Percentiles rank a stretch among this genome's conserved stretches.
Evolutionary conservation across 345 rosid species (phyloP).

Genomic region (Rhizophora mangle): DNA sequence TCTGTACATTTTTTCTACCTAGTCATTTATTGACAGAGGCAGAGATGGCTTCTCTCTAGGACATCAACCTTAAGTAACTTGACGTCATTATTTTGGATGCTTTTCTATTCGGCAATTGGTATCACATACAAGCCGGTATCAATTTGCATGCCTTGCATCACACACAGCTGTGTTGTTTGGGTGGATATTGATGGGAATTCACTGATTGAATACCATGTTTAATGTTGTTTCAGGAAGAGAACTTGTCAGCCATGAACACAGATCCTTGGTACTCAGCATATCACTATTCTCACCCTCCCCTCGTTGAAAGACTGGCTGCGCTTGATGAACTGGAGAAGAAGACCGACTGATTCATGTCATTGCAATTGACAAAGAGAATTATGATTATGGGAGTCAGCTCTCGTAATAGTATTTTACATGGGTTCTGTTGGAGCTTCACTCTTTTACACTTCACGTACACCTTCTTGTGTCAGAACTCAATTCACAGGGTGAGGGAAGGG

Average conservation of each 20-base stretch:
- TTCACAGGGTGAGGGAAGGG: background rate
- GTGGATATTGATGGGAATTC: background rate
- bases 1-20: background rate
- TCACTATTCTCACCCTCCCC: constrained; percentile 97
- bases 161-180: background rate
- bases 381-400: background rate
- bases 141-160: no score
- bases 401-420: background rate
- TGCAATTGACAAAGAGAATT: constrained; percentile 1
- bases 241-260: constrained; percentile 91
- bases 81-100: no score
- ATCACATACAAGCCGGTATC: no score
- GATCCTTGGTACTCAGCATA: constrained; percentile 98
- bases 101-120: no score
- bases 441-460: background rate
- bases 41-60: background rate
- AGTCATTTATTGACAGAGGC: background rate
- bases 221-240: constrained; percentile 71
- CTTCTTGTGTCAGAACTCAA: background rate
- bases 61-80: no score
- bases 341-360: constrained; percentile 48
- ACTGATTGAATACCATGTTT: background rate
- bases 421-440: background rate
- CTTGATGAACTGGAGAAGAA: constrained; percentile 70
- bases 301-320: constrained; percentile 87